A percentile compares a stretch with the other conserved stretches of the same genome.
Conservation (phyloP, 2,329 filamentous ascomycete genomes). For the Phoma sp. region DNA sequence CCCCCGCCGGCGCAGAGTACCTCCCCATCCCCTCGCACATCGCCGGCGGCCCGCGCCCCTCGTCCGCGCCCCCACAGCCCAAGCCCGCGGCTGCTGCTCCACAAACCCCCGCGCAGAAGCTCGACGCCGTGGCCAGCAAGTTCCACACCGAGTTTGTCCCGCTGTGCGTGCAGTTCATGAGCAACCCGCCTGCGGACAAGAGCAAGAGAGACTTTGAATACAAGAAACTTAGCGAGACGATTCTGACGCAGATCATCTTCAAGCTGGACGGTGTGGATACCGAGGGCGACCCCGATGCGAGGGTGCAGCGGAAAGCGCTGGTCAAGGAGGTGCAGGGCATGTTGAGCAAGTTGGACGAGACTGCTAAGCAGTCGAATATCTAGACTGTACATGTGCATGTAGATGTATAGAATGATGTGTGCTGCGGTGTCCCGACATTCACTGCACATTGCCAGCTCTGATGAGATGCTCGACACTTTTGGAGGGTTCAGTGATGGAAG, state of each 20-base stretch:
- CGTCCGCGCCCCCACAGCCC: constrained; percentile 45
- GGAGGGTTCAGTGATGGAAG: too few relatives aligned
- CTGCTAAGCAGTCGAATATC: constrained; percentile 21
- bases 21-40: constrained; percentile 47
- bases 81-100: constrained; percentile 38
- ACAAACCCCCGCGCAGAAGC: constrained; percentile 58
- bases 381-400: constrained; percentile 3
- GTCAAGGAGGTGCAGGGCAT: constrained; percentile 74
- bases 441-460: too few relatives aligned
- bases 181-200: constrained; percentile 62
- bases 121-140: constrained; percentile 69
- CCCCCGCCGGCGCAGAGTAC: constrained; percentile 44
- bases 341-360: constrained; percentile 68
- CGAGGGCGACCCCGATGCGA: constrained; percentile 69
- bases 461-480: too few relatives aligned
- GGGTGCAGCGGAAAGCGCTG: constrained; percentile 71
- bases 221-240: constrained; percentile 74
- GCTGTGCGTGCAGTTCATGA: constrained; percentile 66
- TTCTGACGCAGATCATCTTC: constrained; percentile 75
- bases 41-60: constrained; percentile 37
- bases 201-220: constrained; percentile 77
- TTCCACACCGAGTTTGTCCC: constrained; percentile 71
- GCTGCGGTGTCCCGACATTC: too few relatives aligned
- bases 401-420: not conserved
- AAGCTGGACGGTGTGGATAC: constrained; percentile 80